Evolutionary conservation across 768 basidiomycete species (phyloP).

Genomic region (Ramaria sp.): DNA sequence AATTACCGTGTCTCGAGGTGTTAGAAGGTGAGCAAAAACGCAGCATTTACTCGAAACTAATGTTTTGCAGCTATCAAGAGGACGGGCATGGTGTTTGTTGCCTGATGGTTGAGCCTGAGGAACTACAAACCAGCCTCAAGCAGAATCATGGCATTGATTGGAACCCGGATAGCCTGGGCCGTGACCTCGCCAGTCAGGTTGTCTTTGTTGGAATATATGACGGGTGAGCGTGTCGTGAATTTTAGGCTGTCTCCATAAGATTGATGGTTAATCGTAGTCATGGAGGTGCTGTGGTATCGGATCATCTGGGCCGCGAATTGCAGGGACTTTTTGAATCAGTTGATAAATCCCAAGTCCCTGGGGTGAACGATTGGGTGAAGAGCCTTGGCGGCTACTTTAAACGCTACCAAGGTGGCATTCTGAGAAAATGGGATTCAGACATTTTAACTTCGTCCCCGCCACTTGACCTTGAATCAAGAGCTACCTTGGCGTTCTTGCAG

Average conservation of each 20-base stretch:
- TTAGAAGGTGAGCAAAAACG: slow-evolving; percentile 40
- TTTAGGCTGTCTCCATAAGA: background rate
- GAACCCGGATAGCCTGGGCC: slow-evolving; percentile 47
- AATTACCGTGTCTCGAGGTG: slow-evolving; percentile 63
- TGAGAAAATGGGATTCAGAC: slow-evolving; percentile 51
- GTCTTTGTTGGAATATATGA: slow-evolving; percentile 88
- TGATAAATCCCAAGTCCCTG: slow-evolving; percentile 59
- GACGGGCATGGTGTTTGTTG: slow-evolving; percentile 74
- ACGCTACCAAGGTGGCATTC: slow-evolving; percentile 72
- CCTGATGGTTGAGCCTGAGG: slow-evolving; percentile 65
- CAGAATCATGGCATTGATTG: slow-evolving; percentile 57
- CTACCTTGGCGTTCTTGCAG: slow-evolving; percentile 80
- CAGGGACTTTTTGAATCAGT: slow-evolving; percentile 79
- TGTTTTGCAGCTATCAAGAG: slow-evolving; percentile 64
- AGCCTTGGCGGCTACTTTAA: slow-evolving; percentile 86
- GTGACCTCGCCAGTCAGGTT: slow-evolving; percentile 59
- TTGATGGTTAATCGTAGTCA: slow-evolving; percentile 40
- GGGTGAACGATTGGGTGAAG: slow-evolving; percentile 66
- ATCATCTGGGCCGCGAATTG: slow-evolving; percentile 75
- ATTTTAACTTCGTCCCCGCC: slow-evolving; percentile 23
- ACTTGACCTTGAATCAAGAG: slow-evolving; percentile 75
- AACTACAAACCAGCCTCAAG: slow-evolving; percentile 56
- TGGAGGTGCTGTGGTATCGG: slow-evolving; percentile 83
- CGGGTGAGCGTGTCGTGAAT: slow-evolving; percentile 43
- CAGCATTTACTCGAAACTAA: slow-evolving; percentile 10